These are phyloP conservation scores for Trametes polyzona DNA, from an alignment of 1,284 basidiomycete genomes.

Conservation along the genomic window DNA sequence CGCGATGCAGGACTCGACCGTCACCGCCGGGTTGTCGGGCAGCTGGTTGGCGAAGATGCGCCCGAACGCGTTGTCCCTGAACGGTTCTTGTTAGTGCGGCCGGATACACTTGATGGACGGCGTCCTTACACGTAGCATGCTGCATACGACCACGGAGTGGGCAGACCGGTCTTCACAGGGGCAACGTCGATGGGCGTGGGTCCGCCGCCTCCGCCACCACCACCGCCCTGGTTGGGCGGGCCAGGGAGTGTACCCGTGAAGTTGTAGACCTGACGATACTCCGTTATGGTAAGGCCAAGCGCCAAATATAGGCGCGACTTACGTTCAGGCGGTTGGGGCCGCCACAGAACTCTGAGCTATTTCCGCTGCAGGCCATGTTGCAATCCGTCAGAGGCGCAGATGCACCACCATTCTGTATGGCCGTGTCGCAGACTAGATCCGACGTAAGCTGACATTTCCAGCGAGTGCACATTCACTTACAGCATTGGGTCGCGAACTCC, in stretches of 20 bases:
- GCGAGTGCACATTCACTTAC: constrained; percentile 40
- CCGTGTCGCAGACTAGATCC: constrained; percentile 54
- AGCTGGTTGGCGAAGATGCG: constrained; percentile 40
- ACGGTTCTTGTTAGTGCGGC: not conserved
- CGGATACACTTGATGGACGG: not conserved
- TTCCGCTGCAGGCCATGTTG: constrained; percentile 66
- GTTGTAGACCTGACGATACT: constrained; percentile 53
- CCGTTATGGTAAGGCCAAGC: not conserved
- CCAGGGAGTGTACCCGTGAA: constrained; percentile 63
- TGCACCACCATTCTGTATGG: constrained; percentile 50
- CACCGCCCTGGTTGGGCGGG: constrained; percentile 39
- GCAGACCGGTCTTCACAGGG: constrained; percentile 54
- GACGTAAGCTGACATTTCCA: not conserved
- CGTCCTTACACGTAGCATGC: constrained; percentile 62
- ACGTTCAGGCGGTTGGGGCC: constrained; percentile 51
- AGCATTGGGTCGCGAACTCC: constrained; percentile 52
- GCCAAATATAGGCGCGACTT: not conserved
- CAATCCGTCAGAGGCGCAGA: constrained; percentile 53
- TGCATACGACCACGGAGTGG: constrained; percentile 50
- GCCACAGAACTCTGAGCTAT: constrained; percentile 66
- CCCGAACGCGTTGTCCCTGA: constrained; percentile 44
- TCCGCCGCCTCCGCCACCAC: constrained; percentile 40
- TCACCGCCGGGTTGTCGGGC: constrained; percentile 39
- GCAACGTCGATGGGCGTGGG: constrained; percentile 37
- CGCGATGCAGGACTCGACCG: constrained; percentile 44